These are phyloP conservation scores for Marasmius tenuissimus DNA, from an alignment of 1,284 basidiomycete genomes.

Conservation along the genomic window DNA sequence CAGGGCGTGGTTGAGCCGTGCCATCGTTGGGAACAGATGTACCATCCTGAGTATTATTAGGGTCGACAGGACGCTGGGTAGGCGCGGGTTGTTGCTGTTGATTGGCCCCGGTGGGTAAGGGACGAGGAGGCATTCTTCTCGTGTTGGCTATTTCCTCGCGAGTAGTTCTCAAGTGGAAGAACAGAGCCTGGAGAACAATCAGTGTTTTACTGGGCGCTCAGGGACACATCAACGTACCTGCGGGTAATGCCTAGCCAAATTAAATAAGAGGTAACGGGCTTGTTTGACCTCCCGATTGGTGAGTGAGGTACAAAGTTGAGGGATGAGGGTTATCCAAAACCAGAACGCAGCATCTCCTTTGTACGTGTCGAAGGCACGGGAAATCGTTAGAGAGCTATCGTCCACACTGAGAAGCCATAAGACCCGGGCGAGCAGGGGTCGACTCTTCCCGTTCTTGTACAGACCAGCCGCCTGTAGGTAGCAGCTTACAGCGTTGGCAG, in stretches of 20 bases:
- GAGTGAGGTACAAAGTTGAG: constrained; percentile 91
- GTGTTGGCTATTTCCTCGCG: constrained; percentile 82
- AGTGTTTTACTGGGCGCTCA: constrained; percentile 11
- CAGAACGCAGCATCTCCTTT: constrained; percentile 97
- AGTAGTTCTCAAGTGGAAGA: constrained; percentile 92
- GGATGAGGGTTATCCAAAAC: constrained; percentile 99
- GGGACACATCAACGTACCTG: constrained; percentile 59
- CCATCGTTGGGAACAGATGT: neutral
- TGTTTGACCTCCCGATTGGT: constrained; percentile 93
- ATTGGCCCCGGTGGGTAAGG: constrained; percentile 7
- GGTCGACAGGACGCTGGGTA: neutral
- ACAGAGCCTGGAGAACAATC: constrained; percentile 70
- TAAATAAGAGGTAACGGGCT: constrained; percentile 86
- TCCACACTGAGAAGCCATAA: constrained; percentile 97
- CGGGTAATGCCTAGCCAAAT: constrained; percentile 91
- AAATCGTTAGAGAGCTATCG: constrained; percentile 75
- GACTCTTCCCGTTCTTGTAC: constrained; percentile 94
- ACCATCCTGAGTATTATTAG: constrained; percentile 17
- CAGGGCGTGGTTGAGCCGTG: neutral
- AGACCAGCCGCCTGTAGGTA: constrained; percentile 97
- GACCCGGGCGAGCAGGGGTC: constrained; percentile 89
- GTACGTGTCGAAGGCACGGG: constrained; percentile 93
- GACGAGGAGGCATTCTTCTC: constrained; percentile 32
- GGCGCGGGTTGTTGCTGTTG: constrained; percentile 10
- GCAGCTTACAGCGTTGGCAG: constrained; percentile 93